Conservation (phyloP, 345 rosid species). For the Melaleuca quinquenervia region DNA sequence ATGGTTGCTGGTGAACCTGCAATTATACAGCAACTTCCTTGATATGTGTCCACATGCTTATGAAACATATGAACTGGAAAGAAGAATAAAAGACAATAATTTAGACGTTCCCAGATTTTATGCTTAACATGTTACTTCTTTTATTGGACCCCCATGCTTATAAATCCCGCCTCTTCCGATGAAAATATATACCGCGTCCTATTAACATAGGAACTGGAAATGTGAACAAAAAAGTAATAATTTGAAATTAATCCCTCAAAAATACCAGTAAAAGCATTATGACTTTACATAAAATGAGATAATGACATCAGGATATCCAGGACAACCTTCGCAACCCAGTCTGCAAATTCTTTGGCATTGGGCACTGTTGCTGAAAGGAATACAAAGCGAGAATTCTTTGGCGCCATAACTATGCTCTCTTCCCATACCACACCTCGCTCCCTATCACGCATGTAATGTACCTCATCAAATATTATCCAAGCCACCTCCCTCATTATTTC, state of each 20-base stretch:
- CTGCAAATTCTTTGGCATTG: slow-evolving; percentile 98
- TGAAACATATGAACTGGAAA: background rate
- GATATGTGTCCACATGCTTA: background rate
- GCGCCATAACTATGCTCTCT: slow-evolving; percentile 99
- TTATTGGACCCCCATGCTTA: background rate
- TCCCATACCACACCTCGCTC: slow-evolving; percentile 99
- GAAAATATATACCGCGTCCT: background rate
- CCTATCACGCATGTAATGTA: slow-evolving; percentile 97
- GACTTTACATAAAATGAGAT: background rate
- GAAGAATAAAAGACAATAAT: background rate
- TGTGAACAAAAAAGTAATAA: background rate
- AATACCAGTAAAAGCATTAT: background rate
- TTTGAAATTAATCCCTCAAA: background rate
- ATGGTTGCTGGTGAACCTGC: slow-evolving; percentile 93
- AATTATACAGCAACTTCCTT: slow-evolving; percentile 1
- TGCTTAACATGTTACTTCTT: background rate
- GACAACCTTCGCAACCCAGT: slow-evolving; percentile 96
- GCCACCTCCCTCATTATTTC: slow-evolving; percentile 92
- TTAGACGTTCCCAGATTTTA: background rate
- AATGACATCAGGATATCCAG: background rate
- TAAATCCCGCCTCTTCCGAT: background rate
- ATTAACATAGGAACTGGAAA: background rate
- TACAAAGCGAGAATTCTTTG: slow-evolving; percentile 81
- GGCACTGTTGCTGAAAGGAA: slow-evolving; percentile 98
- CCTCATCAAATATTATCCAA: slow-evolving; percentile 96